Evolutionary conservation across 139 green algal species (phyloP), one percentile per base, ranked within the genome.

Genomic region (Chlorella sp.): DNA sequence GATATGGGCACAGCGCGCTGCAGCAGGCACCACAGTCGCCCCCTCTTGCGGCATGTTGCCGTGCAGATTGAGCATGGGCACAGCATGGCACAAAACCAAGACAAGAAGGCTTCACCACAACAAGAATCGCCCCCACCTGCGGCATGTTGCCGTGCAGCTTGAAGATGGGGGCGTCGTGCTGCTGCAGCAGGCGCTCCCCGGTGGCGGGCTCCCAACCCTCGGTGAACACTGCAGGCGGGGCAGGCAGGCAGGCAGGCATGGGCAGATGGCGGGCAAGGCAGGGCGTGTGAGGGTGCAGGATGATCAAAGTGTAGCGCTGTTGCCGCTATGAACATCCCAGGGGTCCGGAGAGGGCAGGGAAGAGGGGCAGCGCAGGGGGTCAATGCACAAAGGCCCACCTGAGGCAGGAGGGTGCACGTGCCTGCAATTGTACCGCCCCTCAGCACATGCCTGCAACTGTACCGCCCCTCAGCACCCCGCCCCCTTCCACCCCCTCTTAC

Each of bases 141-240:
- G 87, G 57, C 93, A 99, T 95, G 90, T 98, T 98, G 22, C 97
- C 97, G 90, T 99, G 97, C 85, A 99, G 95, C 93, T 97, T 98
- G 64, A 97, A 94, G 71, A 99, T 48, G 0, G 92, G 92, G n/a
- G 83, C 80, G 21, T 85, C 26, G 69, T 83, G 30, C 57, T 24
- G 73, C 22, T 48, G 40, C 88, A 95, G 86, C 90, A 96, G 86
- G 34, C 81, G 88, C 78, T 61, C 42, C 15, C 91, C 90, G 18
- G 89, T 85, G 30, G 88, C 82, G 61, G 85, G 32, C 40, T 88
- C 34, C 90, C 88, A 90, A 34, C 73, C 90, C 64, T 88, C 40
- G 21, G 88, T 68, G 48, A 98, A 89, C 61, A 98, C 75, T 37
- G 88, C 83, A 81, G 97, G 93, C 2, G 64, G 69, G 28, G 5